These are phyloP conservation scores for Brassica cretica DNA, from an alignment of 345 rosid species.

Conservation along the genomic window DNA sequence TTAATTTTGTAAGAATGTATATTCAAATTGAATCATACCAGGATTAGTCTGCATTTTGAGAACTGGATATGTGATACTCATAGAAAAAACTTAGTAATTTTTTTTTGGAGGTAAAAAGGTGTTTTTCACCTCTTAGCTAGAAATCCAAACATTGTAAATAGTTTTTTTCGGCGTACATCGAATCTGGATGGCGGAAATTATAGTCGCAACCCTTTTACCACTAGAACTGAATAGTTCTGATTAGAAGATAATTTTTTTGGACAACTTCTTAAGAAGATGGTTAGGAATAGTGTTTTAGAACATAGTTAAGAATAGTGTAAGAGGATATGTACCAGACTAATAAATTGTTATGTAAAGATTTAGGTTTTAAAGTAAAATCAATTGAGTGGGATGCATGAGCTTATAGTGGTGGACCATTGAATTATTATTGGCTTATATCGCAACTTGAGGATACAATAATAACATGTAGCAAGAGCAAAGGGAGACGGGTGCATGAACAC, in stretches of 20 bases:
- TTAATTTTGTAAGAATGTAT: not conserved
- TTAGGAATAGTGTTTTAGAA: not conserved
- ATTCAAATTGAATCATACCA: not conserved
- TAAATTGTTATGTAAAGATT: conserved; percentile 1
- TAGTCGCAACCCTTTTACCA: no score
- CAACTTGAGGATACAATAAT: conserved; percentile 26
- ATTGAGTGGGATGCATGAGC: conserved; percentile 29
- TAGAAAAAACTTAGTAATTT: not conserved
- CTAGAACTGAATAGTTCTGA: no score
- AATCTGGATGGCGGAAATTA: no score
- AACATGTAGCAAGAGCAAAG: not conserved
- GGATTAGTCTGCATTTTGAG: not conserved
- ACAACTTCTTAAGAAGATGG: not conserved
- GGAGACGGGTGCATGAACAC: conserved; percentile 9
- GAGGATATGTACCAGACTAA: conserved; percentile 15
- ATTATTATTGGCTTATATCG: conserved; percentile 17
- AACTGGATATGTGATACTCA: not conserved
- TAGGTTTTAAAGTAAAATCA: not conserved
- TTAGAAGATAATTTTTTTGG: not conserved
- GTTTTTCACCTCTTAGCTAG: no score
- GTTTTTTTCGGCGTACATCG: no score
- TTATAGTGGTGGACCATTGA: conserved; percentile 26
- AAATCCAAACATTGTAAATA: no score
- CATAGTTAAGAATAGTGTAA: not conserved
- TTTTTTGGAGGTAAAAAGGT: no score